Percentiles rank a stretch among this genome's conserved stretches.
Evolutionary conservation across 306 rosid genomes (phyloP).

Genomic region (Canavalia gladiata): DNA sequence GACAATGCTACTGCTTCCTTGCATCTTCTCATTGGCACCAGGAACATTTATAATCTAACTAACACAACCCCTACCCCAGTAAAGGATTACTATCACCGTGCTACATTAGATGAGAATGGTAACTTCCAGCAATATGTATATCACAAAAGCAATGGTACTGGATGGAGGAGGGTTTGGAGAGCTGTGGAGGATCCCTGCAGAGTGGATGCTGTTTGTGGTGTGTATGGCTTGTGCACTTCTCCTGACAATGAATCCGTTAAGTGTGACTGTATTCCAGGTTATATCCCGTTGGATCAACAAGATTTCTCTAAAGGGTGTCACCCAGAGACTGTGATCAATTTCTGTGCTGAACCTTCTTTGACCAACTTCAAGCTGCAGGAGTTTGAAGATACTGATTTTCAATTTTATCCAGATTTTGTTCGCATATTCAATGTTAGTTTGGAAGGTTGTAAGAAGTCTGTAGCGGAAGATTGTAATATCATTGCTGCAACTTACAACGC

Average conservation of each 20-base stretch:
- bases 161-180: slow-evolving; percentile 54
- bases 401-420: slow-evolving; percentile 7
- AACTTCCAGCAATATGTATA: slow-evolving; percentile 51
- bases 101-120: slow-evolving; percentile 45
- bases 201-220: slow-evolving; percentile 46
- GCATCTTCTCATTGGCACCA: slow-evolving; percentile 1
- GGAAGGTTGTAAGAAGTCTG: slow-evolving; percentile 48
- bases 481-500: slow-evolving; percentile 47
- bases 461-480: slow-evolving; percentile 48
- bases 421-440: not conserved
- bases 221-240: slow-evolving; percentile 48
- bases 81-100: slow-evolving; percentile 48
- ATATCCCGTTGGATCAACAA: slow-evolving; percentile 15
- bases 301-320: slow-evolving; percentile 49
- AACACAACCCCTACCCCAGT: slow-evolving; percentile 33
- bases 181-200: slow-evolving; percentile 42
- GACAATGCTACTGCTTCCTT: slow-evolving; percentile 14
- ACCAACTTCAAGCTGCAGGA: slow-evolving; percentile 38
- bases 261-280: slow-evolving; percentile 47
- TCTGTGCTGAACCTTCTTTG: slow-evolving; percentile 30
- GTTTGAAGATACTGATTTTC: slow-evolving; percentile 51
- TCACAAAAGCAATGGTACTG: slow-evolving; percentile 43
- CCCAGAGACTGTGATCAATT: slow-evolving; percentile 23
- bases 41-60: not conserved
- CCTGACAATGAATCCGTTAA: slow-evolving; percentile 43